Evolutionary conservation across 192 early-diverging fungal species (phyloP).

Genomic region (Dimargaris xerosporica): DNA sequence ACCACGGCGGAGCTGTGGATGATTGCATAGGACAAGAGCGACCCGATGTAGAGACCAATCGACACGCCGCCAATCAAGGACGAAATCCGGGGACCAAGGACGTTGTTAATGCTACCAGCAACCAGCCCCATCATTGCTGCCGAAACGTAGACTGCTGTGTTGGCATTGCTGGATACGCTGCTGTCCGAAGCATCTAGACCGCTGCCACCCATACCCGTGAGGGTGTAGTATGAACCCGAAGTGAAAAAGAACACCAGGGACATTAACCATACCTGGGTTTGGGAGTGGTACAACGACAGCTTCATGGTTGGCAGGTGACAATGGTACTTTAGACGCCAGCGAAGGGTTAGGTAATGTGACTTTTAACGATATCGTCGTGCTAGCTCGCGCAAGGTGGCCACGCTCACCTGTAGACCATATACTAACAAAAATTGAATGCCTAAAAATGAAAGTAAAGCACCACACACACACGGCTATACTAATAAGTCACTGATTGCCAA

Average conservation of each 20-base stretch:
- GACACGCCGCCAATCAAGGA: background rate
- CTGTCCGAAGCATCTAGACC: slow-evolving; percentile 1
- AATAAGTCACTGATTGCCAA: no score
- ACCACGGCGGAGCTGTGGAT: background rate
- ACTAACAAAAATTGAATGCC: no score
- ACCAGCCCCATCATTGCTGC: background rate
- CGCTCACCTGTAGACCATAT: no score
- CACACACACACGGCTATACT: no score
- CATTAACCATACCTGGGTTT: slow-evolving; percentile 1
- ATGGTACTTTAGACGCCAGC: no score
- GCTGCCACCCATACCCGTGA: slow-evolving; percentile 2
- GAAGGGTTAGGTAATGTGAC: no score
- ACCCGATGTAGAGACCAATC: background rate
- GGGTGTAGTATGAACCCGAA: slow-evolving; percentile 1
- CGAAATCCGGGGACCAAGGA: background rate
- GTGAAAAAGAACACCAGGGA: slow-evolving; percentile 4
- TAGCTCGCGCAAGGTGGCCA: no score
- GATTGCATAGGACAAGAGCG: background rate
- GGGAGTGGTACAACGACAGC: background rate
- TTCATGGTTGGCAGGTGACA: background rate
- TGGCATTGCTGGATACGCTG: slow-evolving; percentile 5
- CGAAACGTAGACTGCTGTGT: slow-evolving; percentile 3
- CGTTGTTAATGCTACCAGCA: background rate
- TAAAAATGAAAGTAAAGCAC: no score
- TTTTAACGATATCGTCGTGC: no score